These are phyloP conservation scores for Elongisporangium undulatum DNA, from an alignment of 352 stramenopile genomes.

Conservation along the genomic window DNA sequence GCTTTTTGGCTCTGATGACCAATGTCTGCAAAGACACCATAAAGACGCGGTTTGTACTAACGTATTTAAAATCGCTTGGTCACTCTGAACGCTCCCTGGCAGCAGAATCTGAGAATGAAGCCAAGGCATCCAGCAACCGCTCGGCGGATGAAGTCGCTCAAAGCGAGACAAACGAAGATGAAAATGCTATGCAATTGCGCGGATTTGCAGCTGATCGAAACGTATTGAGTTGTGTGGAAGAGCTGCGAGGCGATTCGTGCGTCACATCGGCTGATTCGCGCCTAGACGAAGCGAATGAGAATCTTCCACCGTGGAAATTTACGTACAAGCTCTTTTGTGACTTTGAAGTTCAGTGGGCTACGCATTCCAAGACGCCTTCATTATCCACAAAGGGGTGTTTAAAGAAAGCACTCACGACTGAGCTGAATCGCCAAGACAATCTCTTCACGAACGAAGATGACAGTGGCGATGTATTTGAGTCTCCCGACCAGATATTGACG, in stretches of 20 bases:
- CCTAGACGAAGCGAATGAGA: conserved; percentile 4
- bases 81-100: conserved; percentile 26
- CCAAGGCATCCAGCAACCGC: neutral
- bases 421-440: neutral
- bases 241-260: conserved; percentile 26
- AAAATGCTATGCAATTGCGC: conserved; percentile 22
- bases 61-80: conserved; percentile 38
- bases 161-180: conserved; percentile 16
- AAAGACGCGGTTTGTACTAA: conserved; percentile 40
- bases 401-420: neutral
- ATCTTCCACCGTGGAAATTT: conserved; percentile 65
- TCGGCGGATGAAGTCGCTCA: neutral
- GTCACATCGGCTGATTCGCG: neutral
- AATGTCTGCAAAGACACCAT: conserved; percentile 35
- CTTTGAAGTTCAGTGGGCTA: conserved; percentile 55
- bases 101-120: neutral
- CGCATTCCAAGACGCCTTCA: neutral
- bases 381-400: neutral
- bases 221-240: conserved; percentile 73
- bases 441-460: conserved; percentile 1
- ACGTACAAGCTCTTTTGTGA: conserved; percentile 73
- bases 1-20: conserved; percentile 36
- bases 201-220: conserved; percentile 67
- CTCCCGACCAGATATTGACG: neutral
- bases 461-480: conserved; percentile 16